A percentile compares a stretch with the other conserved stretches of the same genome.
Evolutionary conservation across 108 stramenopile genomes (phyloP).

Genomic region (Nitzschia palea): DNA sequence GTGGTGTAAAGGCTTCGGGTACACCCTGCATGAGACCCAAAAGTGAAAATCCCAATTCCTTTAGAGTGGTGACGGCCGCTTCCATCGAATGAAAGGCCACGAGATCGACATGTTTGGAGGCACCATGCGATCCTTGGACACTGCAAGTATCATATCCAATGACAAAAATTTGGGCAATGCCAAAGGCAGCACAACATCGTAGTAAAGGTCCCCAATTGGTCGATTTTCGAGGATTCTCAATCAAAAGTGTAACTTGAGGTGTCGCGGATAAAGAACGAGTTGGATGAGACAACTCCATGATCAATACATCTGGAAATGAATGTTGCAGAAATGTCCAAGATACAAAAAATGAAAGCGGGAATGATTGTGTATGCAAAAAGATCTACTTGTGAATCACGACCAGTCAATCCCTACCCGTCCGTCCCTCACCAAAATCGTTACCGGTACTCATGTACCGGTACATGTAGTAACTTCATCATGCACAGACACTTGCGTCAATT

Average conservation of each 20-base stretch:
- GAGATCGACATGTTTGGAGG: slow-evolving; percentile 66
- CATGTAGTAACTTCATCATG: no score
- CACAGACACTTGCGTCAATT: no score
- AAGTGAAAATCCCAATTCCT: slow-evolving; percentile 10
- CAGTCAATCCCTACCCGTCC: no score
- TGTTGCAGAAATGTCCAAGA: no score
- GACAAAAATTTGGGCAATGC: slow-evolving; percentile 55
- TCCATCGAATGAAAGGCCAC: slow-evolving; percentile 63
- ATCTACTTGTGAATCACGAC: no score
- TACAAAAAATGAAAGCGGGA: no score
- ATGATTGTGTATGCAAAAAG: no score
- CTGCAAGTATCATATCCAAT: slow-evolving; percentile 72
- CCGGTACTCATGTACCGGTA: no score
- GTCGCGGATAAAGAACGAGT: neutral
- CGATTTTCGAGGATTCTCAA: slow-evolving; percentile 76
- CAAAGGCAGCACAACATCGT: slow-evolving; percentile 82
- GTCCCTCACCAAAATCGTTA: no score
- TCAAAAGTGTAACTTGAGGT: slow-evolving; percentile 51
- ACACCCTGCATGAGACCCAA: slow-evolving; percentile 18
- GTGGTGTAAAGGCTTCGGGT: neutral
- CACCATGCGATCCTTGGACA: slow-evolving; percentile 75
- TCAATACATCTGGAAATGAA: no score
- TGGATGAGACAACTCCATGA: no score
- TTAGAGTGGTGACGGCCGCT: slow-evolving; percentile 37
- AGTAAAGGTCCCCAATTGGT: slow-evolving; percentile 79